Evolutionary conservation across 2,329 filamentous ascomycete genomes (phyloP), one percentile per base, ranked within the genome.

Genomic region (Trichophyton benhamiae): DNA sequence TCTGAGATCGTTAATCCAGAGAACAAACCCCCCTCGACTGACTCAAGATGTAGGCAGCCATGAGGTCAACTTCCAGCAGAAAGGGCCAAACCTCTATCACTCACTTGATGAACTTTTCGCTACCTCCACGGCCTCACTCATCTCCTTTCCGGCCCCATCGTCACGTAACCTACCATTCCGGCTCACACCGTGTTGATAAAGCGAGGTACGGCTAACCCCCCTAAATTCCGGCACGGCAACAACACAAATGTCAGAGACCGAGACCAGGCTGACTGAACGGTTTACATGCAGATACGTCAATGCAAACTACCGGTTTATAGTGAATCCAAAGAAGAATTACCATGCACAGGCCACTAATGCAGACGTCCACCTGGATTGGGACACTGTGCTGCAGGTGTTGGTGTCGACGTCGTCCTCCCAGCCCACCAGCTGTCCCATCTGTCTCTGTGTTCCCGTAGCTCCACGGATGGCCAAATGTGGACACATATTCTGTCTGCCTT

Each of bases 31-130:
- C 55, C 20, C 22, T 2, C 22, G 27, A 13, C 59, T 59, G 38
- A 63, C 61, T 59, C 36, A 38, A 38, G 64, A 42, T 60, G 41
- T 66, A 82, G 83, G 79, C 79, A 75, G 81, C 79, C 75, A 87
- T 85, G 82, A 81, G 77, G 72, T 82, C 82, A 60, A 79, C 82
- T 63, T 85, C 77, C 67, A 85, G 84, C 68, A 87, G 94, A 63
- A 89, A 94, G 69, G 94, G 94, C 60, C 92, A 96, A 75, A 96
- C 91, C 60, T 95, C 89, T 69, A 99, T 99, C 72, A 97, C 94
- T 46, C 94, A 99, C 75, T 78, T 99, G 62, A 88, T 99, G 81
- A 92, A 92, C 77, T 95, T 96, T 75, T 85, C 88, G 52, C 79
- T 90, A 20, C 88, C 91, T 22, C 85, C 88, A 48, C 84, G 89